Conservation (phyloP, 192 early-diverging fungal genomes). For the Lobulomyces angularis region DNA sequence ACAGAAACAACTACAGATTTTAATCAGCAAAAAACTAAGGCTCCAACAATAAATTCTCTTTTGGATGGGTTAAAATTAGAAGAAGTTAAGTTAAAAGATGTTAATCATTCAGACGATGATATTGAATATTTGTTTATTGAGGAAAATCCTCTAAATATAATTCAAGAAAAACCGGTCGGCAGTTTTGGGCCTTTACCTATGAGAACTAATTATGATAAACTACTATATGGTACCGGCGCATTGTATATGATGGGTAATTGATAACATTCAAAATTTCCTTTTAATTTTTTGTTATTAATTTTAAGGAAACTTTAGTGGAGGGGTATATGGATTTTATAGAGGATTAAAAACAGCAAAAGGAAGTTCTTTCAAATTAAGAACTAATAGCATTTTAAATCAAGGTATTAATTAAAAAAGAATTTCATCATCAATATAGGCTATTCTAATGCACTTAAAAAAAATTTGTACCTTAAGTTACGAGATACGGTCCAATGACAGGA, state of each 20-base stretch:
- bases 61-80: too few species aligned
- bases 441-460: too few species aligned
- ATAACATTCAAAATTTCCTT: background rate
- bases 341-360: conserved; percentile 34
- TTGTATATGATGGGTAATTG: conserved; percentile 32
- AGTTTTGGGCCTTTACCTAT: conserved; percentile 43
- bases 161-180: conserved; percentile 18
- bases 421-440: too few species aligned
- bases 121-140: conserved; percentile 35
- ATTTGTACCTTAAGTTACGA: too few species aligned
- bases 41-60: too few species aligned
- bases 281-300: background rate
- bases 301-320: conserved; percentile 13
- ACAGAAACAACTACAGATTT: too few species aligned
- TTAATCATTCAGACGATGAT: too few species aligned
- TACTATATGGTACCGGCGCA: conserved; percentile 37
- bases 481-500: conserved; percentile 39
- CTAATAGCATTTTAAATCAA: conserved; percentile 42
- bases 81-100: too few species aligned
- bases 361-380: conserved; percentile 29
- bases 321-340: conserved; percentile 30
- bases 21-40: too few species aligned
- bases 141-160: conserved; percentile 27
- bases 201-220: conserved; percentile 37
- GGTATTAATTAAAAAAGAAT: too few species aligned